Evolutionary conservation across 2,329 filamentous ascomycete genomes (phyloP).

Genomic region (Cercospora zeae-maydis): DNA sequence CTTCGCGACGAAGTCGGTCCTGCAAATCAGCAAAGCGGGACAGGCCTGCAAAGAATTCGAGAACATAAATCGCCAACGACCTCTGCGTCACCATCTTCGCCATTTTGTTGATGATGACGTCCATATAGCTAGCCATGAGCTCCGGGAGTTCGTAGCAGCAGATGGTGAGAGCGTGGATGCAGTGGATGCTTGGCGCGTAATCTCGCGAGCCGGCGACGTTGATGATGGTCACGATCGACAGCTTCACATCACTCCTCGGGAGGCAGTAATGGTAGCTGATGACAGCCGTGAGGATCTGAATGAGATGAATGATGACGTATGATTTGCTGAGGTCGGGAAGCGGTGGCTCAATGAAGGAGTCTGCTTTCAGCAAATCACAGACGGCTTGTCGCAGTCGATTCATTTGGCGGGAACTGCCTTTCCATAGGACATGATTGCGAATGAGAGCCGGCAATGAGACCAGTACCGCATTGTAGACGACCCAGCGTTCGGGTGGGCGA

Average conservation of each 20-base stretch:
- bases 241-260: slow-evolving; percentile 79
- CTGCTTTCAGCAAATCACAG: slow-evolving; percentile 77
- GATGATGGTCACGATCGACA: slow-evolving; percentile 77
- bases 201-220: slow-evolving; percentile 61
- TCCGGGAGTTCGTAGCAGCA: slow-evolving; percentile 92
- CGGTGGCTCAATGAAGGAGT: slow-evolving; percentile 78
- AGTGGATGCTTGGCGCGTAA: slow-evolving; percentile 74
- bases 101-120: slow-evolving; percentile 87
- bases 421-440: slow-evolving; percentile 83
- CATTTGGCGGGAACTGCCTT: slow-evolving; percentile 68
- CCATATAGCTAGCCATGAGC: slow-evolving; percentile 79
- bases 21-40: slow-evolving; percentile 69
- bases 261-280: slow-evolving; percentile 88
- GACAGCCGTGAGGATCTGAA: slow-evolving; percentile 80
- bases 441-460: slow-evolving; percentile 84
- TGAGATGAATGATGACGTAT: slow-evolving; percentile 84
- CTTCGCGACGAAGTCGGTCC: slow-evolving; percentile 60
- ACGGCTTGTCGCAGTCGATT: slow-evolving; percentile 70
- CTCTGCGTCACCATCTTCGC: slow-evolving; percentile 92
- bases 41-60: slow-evolving; percentile 90
- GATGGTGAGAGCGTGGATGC: slow-evolving; percentile 90
- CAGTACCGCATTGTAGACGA: slow-evolving; percentile 74
- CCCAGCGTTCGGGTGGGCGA: slow-evolving; percentile 19
- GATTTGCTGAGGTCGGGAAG: slow-evolving; percentile 74
- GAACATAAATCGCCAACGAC: slow-evolving; percentile 85